Percentiles rank a stretch among this genome's conserved stretches.
phyloP scores from a whole-genome alignment of 2,329 filamentous ascomycete genomes.

The Colletotrichum tofieldiae region DNA sequence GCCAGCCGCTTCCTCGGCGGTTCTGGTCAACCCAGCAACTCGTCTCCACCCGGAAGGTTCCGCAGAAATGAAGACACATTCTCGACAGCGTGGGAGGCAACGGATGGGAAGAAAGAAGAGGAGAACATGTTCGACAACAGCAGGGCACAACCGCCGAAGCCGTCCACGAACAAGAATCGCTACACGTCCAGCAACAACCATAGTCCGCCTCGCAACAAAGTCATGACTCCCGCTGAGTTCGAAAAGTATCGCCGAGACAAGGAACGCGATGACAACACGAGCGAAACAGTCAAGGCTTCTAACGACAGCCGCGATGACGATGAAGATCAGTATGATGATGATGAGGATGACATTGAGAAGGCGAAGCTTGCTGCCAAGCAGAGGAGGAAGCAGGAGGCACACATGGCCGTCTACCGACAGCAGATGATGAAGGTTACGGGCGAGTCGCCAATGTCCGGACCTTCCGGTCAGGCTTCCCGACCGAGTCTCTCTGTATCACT shows the following conservation, averaged over 20 bases:
- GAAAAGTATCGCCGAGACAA: constrained; percentile 85
- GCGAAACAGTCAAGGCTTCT: constrained; percentile 55
- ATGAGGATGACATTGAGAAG: constrained; percentile 86
- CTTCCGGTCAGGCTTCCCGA: constrained; percentile 68
- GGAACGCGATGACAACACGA: constrained; percentile 68
- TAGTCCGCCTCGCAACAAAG: constrained; percentile 74
- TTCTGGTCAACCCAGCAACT: constrained; percentile 23
- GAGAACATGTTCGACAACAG: constrained; percentile 71
- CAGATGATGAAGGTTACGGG: constrained; percentile 98
- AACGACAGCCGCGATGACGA: constrained; percentile 75
- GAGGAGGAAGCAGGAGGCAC: constrained; percentile 89
- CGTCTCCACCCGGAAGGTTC: constrained; percentile 50
- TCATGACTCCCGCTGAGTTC: constrained; percentile 93
- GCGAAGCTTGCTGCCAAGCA: constrained; percentile 81
- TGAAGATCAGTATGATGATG: constrained; percentile 79
- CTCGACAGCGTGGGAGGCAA: constrained; percentile 48
- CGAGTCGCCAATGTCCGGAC: constrained; percentile 69
- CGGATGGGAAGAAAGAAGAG: constrained; percentile 55
- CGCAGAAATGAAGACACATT: constrained; percentile 60
- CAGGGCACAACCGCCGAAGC: constrained; percentile 49
- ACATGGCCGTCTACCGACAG: constrained; percentile 90
- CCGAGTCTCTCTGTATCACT: constrained; percentile 70
- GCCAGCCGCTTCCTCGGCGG: constrained; percentile 63
- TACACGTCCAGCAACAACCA: constrained; percentile 54
- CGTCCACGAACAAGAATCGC: constrained; percentile 9